phyloP scores from a whole-genome alignment of 2,329 filamentous ascomycete genomes.

The Diplodia corticola region DNA sequence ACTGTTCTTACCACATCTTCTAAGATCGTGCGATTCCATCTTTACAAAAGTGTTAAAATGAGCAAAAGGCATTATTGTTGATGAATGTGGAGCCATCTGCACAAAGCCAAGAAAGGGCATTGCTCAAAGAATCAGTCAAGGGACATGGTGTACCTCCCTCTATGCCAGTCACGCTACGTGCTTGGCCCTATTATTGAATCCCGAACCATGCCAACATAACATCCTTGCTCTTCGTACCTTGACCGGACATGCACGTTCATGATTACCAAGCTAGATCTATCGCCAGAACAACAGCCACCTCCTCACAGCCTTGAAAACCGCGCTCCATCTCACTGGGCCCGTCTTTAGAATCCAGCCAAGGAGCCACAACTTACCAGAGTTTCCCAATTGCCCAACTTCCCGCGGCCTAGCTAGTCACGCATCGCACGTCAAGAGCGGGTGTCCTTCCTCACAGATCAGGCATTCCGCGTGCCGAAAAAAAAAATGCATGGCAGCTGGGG shows the following conservation, averaged over 20 bases:
- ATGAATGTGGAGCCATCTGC: background rate
- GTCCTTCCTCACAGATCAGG: background rate
- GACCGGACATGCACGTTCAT: background rate
- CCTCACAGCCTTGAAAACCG: background rate
- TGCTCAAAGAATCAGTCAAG: background rate
- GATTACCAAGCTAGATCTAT: background rate
- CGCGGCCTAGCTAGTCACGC: too few species aligned
- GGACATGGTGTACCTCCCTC: background rate
- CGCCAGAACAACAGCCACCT: background rate
- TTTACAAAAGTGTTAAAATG: background rate
- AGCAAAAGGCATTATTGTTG: too few species aligned
- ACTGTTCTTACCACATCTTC: background rate
- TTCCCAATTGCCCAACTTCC: too few species aligned
- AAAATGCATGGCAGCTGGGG: conserved; percentile 19
- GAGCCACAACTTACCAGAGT: background rate
- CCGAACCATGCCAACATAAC: background rate
- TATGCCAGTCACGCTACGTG: background rate
- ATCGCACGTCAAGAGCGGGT: background rate
- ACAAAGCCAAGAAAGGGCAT: background rate
- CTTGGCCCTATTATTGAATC: background rate
- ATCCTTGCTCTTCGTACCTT: too few species aligned
- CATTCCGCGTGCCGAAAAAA: background rate
- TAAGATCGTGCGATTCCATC: background rate
- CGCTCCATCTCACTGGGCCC: too few species aligned
- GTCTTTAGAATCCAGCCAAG: too few species aligned